Evolutionary conservation across 2,329 filamentous ascomycete genomes (phyloP), one percentile per base, ranked within the genome.

Genomic region (Epichloe sp.): DNA sequence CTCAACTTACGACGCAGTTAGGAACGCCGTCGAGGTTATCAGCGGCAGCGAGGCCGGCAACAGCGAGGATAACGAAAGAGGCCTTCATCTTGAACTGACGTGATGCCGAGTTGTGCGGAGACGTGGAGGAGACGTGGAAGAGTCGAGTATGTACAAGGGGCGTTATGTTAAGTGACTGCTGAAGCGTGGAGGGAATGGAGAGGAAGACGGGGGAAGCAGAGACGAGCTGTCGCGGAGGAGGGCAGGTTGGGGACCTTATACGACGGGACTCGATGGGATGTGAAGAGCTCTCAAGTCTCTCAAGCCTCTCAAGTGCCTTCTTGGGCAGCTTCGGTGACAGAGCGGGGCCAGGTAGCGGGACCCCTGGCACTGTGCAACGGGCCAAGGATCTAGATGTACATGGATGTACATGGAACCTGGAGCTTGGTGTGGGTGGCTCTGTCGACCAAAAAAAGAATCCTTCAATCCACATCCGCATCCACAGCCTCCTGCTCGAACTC

Each of bases 21-120:
- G 70, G 66, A 51, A 67, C 55, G 38, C 60, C 65, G 26, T 54
- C 41, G 47, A 71, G 60, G 56, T 67, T 56, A 59, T 72, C 68
- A 35, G 68, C 70, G 47, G 64, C 62, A 42, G 62, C 68, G 38
- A 71, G 54, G 60, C 68, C 62, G 47, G 60, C 63, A 40, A 59
- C 56, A 52, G 62, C 64, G 48, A 67, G 54, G 49, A 67, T 48
- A 35, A 67, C 53, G 52, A 67, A 54, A 41, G 63, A 48, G 56
- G 61, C 56, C 69, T 72, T 73, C 71, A 73, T 73, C 19, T 58
- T 71, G 63, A 55, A 36, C 1, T 41, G 23, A 14, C 17, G 35
- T 14, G 21, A 21, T 15, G 14, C 43, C 37, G 17, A 36, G 14
- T n/a, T 42, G 51, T 40, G 45, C 23, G 42, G 44, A 36, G 14